Evolutionary conservation across 495 filamentous ascomycete species (phyloP).

Genomic region (Penicillium atrosanguineum): DNA sequence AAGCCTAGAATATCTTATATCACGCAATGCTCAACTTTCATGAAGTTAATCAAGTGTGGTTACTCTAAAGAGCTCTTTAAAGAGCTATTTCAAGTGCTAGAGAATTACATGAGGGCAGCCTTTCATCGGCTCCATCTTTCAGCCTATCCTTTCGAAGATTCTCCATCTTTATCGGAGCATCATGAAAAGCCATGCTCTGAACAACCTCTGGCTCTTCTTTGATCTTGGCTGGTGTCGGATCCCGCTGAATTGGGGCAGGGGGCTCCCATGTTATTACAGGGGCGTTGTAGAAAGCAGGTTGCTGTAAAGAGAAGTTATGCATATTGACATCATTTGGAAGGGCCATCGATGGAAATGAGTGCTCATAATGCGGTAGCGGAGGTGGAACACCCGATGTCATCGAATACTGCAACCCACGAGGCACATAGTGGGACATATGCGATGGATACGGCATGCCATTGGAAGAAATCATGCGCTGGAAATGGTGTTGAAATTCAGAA

Average conservation of each 20-base stretch:
- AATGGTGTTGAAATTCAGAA: background rate
- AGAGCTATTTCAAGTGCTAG: no score
- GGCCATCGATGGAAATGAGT: background rate
- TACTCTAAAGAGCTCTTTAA: no score
- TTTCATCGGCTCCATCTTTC: background rate
- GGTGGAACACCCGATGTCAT: background rate
- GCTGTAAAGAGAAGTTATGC: background rate
- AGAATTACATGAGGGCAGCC: background rate
- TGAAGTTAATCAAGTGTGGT: no score
- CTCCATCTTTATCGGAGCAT: background rate
- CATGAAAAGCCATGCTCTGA: background rate
- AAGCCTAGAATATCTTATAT: no score
- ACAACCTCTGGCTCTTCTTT: background rate
- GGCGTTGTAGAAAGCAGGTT: background rate
- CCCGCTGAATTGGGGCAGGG: background rate
- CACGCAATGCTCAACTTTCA: no score
- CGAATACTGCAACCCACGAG: background rate
- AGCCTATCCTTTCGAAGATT: background rate
- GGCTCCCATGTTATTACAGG: constrained; percentile 1
- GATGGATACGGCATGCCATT: background rate
- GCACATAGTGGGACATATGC: background rate
- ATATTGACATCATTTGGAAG: background rate
- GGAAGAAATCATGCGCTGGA: background rate
- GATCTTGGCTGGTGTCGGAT: background rate
- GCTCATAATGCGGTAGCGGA: background rate